Evolutionary conservation across 1,139 yeast genomes (phyloP).

Genomic region (Yamadazyma atlantica): DNA sequence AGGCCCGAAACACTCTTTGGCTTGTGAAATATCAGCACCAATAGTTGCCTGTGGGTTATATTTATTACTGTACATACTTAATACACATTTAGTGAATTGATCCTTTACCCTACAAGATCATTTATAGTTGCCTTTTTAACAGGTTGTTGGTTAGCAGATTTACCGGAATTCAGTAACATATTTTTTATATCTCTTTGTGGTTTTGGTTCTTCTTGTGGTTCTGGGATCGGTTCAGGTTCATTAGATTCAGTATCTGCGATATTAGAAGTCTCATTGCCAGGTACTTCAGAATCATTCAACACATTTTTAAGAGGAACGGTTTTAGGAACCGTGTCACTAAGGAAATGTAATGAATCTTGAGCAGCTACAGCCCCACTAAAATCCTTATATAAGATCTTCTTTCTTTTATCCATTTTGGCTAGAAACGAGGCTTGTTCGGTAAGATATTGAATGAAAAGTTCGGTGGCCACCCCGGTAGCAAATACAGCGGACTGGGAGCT

Average conservation of each 20-base stretch:
- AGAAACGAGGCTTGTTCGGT: constrained; percentile 75
- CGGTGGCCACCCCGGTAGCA: constrained; percentile 85
- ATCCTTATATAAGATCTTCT: constrained; percentile 72
- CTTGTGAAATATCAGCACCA: constrained; percentile 14
- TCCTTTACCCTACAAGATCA: constrained; percentile 30
- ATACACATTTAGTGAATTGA: too few relatives aligned
- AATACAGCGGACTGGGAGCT: constrained; percentile 80
- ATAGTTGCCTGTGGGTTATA: not conserved
- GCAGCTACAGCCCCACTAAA: constrained; percentile 68
- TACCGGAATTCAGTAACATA: constrained; percentile 13
- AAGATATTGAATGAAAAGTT: constrained; percentile 74
- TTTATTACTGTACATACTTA: constrained; percentile 2
- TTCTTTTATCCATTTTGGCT: constrained; percentile 69
- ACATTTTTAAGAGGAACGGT: constrained; percentile 55
- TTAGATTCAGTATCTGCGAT: constrained; percentile 6
- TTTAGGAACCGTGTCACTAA: constrained; percentile 68
- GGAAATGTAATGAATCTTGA: constrained; percentile 67
- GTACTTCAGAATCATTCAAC: constrained; percentile 40
- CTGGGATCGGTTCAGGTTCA: constrained; percentile 4
- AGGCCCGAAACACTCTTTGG: constrained; percentile 33
- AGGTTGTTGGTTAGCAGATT: constrained; percentile 10
- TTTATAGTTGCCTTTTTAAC: constrained; percentile 36
- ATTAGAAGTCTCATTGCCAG: not conserved
- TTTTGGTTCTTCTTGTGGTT: constrained; percentile 10
- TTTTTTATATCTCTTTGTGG: constrained; percentile 14